phyloP scores from a whole-genome alignment of 805 yeast species.

The Tetrapisispora arboricola region DNA sequence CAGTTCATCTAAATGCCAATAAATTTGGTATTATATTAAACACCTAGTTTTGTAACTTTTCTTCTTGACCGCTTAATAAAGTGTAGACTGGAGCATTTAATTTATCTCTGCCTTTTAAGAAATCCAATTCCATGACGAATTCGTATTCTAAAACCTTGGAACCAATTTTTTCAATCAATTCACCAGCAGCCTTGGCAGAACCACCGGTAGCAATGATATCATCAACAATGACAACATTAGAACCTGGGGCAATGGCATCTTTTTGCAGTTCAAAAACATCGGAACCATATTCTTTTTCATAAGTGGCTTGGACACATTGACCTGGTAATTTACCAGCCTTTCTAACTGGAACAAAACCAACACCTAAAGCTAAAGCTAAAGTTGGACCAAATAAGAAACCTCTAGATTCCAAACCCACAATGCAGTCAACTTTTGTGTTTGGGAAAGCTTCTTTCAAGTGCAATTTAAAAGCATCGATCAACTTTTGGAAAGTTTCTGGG shows the following conservation, averaged over 20 bases:
- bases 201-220: constrained; percentile 99
- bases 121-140: constrained; percentile 90
- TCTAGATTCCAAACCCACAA: constrained; percentile 92
- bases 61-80: constrained; percentile 71
- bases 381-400: constrained; percentile 97
- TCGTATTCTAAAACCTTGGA: constrained; percentile 71
- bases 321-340: constrained; percentile 96
- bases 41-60: constrained; percentile 25
- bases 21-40: neutral
- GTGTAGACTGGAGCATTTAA: constrained; percentile 85
- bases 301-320: constrained; percentile 56
- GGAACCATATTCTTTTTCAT: constrained; percentile 84
- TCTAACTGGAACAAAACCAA: constrained; percentile 92
- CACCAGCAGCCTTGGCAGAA: constrained; percentile 88
- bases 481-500: constrained; percentile 71
- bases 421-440: constrained; percentile 63
- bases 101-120: constrained; percentile 86
- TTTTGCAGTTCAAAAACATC: constrained; percentile 85
- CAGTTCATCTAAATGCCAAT: neutral
- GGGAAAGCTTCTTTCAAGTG: constrained; percentile 52
- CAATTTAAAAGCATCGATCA: constrained; percentile 68
- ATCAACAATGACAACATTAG: constrained; percentile 81
- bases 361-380: constrained; percentile 76
- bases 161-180: constrained; percentile 55
- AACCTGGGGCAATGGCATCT: constrained; percentile 67